Evolutionary conservation across 169 alveolate species (phyloP).

Genomic region (Babesia bovis): DNA sequence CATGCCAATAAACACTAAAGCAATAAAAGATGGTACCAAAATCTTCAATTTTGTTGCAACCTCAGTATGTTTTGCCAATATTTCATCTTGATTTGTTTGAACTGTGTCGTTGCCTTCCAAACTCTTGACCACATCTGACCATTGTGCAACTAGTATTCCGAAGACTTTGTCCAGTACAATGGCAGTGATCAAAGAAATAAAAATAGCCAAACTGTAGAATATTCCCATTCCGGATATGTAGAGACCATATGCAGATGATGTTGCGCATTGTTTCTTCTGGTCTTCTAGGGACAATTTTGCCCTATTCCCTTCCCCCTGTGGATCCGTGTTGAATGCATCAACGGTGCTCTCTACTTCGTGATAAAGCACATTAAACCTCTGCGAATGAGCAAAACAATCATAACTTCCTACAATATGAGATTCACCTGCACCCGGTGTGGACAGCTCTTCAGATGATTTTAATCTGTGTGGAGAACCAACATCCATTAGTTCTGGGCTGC

Average conservation of each 20-base stretch:
- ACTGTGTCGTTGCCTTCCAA: neutral
- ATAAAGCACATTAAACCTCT: neutral
- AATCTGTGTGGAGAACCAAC: neutral
- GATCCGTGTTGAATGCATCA: neutral
- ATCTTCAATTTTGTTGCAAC: conserved; percentile 3
- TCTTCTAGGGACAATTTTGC: neutral
- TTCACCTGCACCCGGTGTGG: neutral
- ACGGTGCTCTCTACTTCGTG: neutral
- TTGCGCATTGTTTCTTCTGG: conserved; percentile 1
- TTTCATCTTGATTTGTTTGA: neutral
- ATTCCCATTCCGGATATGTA: conserved; percentile 4
- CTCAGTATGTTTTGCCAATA: neutral
- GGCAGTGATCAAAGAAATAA: neutral
- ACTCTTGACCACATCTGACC: conserved; percentile 10
- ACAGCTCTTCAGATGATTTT: neutral
- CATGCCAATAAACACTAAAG: conserved; percentile 6
- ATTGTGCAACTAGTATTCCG: conserved; percentile 2
- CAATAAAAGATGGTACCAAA: neutral
- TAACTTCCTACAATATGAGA: neutral
- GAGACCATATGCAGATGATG: neutral
- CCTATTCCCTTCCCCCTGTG: neutral
- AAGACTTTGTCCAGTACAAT: neutral
- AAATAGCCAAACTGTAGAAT: neutral
- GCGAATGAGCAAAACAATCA: neutral
- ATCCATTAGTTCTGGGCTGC: neutral